phyloP scores from a whole-genome alignment of 306 rosid genomes.

The Pyrus betulifolia region DNA sequence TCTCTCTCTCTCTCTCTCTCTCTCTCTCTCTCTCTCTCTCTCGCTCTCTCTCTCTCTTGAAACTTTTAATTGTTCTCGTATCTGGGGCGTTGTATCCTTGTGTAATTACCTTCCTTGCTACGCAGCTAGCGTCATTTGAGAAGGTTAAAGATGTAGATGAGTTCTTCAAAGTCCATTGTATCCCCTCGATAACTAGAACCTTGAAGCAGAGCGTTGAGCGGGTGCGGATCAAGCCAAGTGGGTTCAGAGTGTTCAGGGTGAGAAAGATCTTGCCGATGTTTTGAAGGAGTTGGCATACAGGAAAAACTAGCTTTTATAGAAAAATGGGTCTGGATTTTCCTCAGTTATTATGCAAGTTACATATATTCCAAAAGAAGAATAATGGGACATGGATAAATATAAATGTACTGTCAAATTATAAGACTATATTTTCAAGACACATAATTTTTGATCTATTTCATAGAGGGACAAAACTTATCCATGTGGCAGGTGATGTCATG shows the following conservation, averaged over 20 bases:
- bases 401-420: too few species aligned
- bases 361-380: too few species aligned
- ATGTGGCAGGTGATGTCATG: too few species aligned
- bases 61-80: too few species aligned
- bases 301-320: not conserved
- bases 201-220: conserved; percentile 85
- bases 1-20: conserved; percentile 3
- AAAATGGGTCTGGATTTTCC: too few species aligned
- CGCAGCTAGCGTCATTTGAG: conserved; percentile 77
- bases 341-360: too few species aligned
- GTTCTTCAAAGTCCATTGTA: conserved; percentile 52
- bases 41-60: too few species aligned
- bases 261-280: conserved; percentile 38
- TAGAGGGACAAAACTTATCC: too few species aligned
- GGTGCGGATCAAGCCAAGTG: conserved; percentile 63
- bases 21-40: too few species aligned
- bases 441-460: too few species aligned
- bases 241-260: conserved; percentile 56
- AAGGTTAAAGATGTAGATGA: conserved; percentile 77
- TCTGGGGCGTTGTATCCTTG: not conserved
- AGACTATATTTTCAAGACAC: too few species aligned
- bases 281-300: conserved; percentile 46
- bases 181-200: conserved; percentile 59
- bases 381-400: too few species aligned
- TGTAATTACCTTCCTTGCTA: not conserved